Conservation (phyloP, 2,329 filamentous ascomycete species). For the Alternaria alternata region DNA sequence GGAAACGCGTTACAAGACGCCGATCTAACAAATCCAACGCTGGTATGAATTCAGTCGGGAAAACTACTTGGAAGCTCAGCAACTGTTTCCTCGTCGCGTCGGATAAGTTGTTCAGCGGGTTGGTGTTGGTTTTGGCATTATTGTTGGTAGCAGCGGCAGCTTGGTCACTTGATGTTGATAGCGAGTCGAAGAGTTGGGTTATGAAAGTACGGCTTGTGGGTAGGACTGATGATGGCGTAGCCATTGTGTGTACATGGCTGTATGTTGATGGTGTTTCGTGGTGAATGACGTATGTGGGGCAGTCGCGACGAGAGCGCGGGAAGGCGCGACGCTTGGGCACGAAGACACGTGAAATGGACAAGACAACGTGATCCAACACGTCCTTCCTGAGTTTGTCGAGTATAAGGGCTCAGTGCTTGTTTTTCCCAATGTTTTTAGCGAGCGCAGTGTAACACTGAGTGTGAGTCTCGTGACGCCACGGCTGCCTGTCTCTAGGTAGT, state of each 20-base stretch:
- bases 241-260: slow-evolving; percentile 20
- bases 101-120: slow-evolving; percentile 51
- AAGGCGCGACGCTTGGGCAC: slow-evolving; percentile 27
- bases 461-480: too few relatives aligned
- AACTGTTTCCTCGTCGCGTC: slow-evolving; percentile 59
- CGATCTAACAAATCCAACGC: slow-evolving; percentile 89
- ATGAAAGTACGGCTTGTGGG: slow-evolving; percentile 43
- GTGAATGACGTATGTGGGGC: slow-evolving; percentile 25
- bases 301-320: slow-evolving; percentile 18
- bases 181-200: slow-evolving; percentile 43
- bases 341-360: slow-evolving; percentile 25
- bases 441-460: too few relatives aligned
- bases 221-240: slow-evolving; percentile 11
- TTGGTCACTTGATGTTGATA: slow-evolving; percentile 22
- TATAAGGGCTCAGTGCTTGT: too few relatives aligned
- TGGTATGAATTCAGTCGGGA: slow-evolving; percentile 80
- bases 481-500: too few relatives aligned
- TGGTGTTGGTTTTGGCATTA: slow-evolving; percentile 35
- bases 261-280: too few relatives aligned
- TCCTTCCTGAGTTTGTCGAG: too few relatives aligned
- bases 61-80: slow-evolving; percentile 84
- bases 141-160: slow-evolving; percentile 25
- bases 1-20: slow-evolving; percentile 68
- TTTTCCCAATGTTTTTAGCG: too few relatives aligned
- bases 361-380: too few relatives aligned